Evolutionary conservation across 2,329 filamentous ascomycete species (phyloP).

Genomic region (Chaetothyriales sp.): DNA sequence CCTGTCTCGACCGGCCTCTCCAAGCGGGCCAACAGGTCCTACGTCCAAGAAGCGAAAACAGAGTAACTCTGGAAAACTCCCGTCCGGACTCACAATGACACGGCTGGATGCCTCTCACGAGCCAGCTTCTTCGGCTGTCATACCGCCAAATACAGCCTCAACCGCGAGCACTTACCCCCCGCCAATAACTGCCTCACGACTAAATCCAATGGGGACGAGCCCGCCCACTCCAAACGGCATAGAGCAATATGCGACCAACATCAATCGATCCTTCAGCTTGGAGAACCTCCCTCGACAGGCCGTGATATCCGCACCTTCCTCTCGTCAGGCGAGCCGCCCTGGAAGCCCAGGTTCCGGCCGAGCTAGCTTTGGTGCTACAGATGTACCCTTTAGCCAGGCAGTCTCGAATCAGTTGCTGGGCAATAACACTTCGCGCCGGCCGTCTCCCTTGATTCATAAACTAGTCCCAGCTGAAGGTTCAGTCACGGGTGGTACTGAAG

Average conservation of each 20-base stretch:
- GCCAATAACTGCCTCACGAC: constrained; percentile 26
- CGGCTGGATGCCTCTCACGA: constrained; percentile 47
- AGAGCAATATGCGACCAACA: constrained; percentile 44
- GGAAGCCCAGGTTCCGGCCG: constrained; percentile 47
- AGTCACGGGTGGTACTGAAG: constrained; percentile 69
- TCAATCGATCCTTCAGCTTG: constrained; percentile 46
- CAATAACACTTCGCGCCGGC: constrained; percentile 35
- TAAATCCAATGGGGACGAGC: constrained; percentile 39
- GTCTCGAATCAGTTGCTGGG: constrained; percentile 17
- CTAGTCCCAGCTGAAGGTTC: constrained; percentile 72
- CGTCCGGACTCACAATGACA: constrained; percentile 66
- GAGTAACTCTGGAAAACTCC: constrained; percentile 53
- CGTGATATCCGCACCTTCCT: constrained; percentile 57
- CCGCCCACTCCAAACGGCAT: constrained; percentile 53
- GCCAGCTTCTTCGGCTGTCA: constrained; percentile 15
- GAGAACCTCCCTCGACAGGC: constrained; percentile 50
- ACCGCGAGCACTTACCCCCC: constrained; percentile 18
- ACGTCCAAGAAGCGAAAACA: constrained; percentile 69
- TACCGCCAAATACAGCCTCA: constrained; percentile 26
- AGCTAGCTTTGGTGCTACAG: constrained; percentile 30
- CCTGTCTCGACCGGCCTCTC: constrained; percentile 60
- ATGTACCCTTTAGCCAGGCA: constrained; percentile 19
- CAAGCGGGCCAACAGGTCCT: constrained; percentile 48
- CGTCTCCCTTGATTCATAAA: constrained; percentile 57
- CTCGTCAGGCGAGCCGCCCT: constrained; percentile 61